Base-by-base conservation (phyloP, 208 protist species). In the Trypanosoma melophagium region DNA sequence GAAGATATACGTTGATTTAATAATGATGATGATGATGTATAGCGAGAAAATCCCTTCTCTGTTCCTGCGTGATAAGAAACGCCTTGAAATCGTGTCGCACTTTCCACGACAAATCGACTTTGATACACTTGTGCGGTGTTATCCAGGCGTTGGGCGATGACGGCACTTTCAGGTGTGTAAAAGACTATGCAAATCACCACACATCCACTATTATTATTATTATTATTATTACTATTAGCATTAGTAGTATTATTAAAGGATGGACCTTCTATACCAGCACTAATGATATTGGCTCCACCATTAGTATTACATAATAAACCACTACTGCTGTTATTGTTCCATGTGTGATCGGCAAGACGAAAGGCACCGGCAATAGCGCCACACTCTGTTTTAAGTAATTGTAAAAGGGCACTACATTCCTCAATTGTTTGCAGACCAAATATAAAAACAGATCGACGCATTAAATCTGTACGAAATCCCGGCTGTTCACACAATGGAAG, bases 361-460 rank as follows among this genome's bases (percentile, higher is more conserved):
- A 70, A 70, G 40, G 65, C 65, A 12, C 65, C 65, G 12, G 55
- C 35, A 53, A 70, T 61, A 9, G 38, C 24, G 1, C 65, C 65
- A 22, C 65, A 60, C 0, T 70, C 24, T 28, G 0, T 13, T 40
- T 44, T 19, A 12, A 70, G 25, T 3, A 70, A 24, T 40, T 61
- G 40, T 44, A 70, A 38, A 35, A 60, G 24, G 17, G 21, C 55
- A 53, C 65, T 41, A 25, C 52, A 70, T 17, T 70, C 65, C 55
- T 61, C 56, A 4, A 44, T 10, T 7, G 55, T 62, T 16, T 47
- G 35, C 19, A 70, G 22, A 25, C 65, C 65, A 70, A 62, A 70
- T 17, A 70, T 55, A 62, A 70, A 70, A 9, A 70, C 65, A 8
- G 65, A 44, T 17, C 65, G 65, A 28, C 38, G 65, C 10, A 70